Evolutionary conservation across 2,329 filamentous ascomycete genomes (phyloP), one percentile per base, ranked within the genome.

Genomic region (Clonostachys solani): DNA sequence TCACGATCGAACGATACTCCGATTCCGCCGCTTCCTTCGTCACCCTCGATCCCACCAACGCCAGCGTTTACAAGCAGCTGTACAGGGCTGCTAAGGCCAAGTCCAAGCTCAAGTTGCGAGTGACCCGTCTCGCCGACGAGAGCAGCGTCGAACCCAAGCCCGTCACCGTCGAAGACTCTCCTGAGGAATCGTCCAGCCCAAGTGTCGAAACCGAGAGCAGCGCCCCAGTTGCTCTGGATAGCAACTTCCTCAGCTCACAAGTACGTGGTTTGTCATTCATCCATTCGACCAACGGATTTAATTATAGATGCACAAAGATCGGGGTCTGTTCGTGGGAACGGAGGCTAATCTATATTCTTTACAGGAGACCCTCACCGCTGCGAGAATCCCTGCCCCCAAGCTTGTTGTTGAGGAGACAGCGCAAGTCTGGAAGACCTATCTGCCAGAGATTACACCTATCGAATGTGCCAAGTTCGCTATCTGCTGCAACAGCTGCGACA

Each of bases 11-110:
- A 74, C 89, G 94, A 56, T 99, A 91, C 72, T 97, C 94, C 54
- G 94, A 99, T 69, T 96, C 91, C 54, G 89, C 90, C 54, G 86
- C 78, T 42, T 75, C 83, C 54, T 97, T 87, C 68, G 81, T 97
- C 54, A 76, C 80, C 41, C 84, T 99, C 50, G 87, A 96, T 65
- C 75, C 83, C 52, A 75, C 77, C 63, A 95, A 96, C 61, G 71
- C 80, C 9, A 77, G 88, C 42, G 89, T 95, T 60, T 99, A 96
- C 78, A 97, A 96, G 76, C 94, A 96, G 65, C 85, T 99, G 40
- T 92, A 94, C 65, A 87, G 94, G 60, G 94, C 94, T 55, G 94
- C 94, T 54, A 99, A 96, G 75, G 94, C 94, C 36, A 99, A 99
- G 78, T 84, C 92, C 55, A 99, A 97, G 84, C 84, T 99, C 57